Evolutionary conservation across 108 stramenopile genomes (phyloP), one percentile per base, ranked within the genome.

Genomic region (Skeletonema costatum): DNA sequence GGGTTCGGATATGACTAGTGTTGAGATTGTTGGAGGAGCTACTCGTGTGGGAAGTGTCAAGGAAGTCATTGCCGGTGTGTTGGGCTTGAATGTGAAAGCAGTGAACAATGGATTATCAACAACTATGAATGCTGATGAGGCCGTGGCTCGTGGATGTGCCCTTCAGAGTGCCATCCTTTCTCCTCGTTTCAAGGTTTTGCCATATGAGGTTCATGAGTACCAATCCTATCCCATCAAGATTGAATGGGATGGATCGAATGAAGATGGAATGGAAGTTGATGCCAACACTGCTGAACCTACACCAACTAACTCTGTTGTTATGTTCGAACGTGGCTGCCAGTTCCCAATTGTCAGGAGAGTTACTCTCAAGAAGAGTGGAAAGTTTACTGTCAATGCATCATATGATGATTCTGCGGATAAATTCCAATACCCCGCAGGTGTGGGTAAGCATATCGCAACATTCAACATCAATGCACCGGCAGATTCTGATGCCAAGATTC

Each of bases 121-220:
- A 17, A 98, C 98, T 63, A 94, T 98, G 89, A 99, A 99, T 87
- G 97, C 98, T 30, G 98, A 99, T 76, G 99, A 99, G 87, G 92
- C 96, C 61, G 97, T 98, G 32, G 90, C 96, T 66, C 83, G 98
- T 59, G 99, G 99, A 66, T 94, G 94, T 71, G 98, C 98, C 9
- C 85, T 99, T 68, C 97, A 97, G 73, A 94, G 92, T 64, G 99
- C 99, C 59, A 98, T 99, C 77, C 90, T 99, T 16, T 97, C 96
- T 46, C 96, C 96, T 31, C 87, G 96, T 21, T 98, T 99, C 90
- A 97, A 98, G 84, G 98, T 99, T 30, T 87, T 98, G 75, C 97
- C 97, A 16, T 99, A 98, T 74, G 89, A 93, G 46, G 92, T 99
- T 36, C 64, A 87, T 39, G 99, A 99, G 74, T 78, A 74, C 33